Percentiles rank a stretch among this genome's conserved stretches.
Evolutionary conservation across 2,329 filamentous ascomycete species (phyloP).

Genomic region (Fusarium palustre): DNA sequence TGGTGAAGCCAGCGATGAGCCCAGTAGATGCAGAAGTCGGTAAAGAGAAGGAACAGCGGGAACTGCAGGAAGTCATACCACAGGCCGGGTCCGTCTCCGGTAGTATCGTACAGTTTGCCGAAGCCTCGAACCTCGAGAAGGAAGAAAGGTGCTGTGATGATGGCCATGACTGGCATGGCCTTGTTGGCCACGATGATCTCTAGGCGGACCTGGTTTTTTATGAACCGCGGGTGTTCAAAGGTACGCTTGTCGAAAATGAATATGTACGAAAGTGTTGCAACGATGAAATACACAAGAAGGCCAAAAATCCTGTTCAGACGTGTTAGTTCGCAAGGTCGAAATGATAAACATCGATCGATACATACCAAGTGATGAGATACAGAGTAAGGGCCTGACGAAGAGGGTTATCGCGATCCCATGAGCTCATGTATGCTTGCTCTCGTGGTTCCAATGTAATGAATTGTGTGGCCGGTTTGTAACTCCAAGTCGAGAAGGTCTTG

Average conservation of each 20-base stretch:
- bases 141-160: constrained; percentile 85
- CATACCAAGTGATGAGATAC: constrained; percentile 88
- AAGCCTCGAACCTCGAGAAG: constrained; percentile 85
- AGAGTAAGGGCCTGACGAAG: constrained; percentile 79
- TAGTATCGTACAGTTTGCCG: constrained; percentile 87
- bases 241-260: constrained; percentile 94
- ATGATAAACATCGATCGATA: constrained; percentile 19
- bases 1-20: constrained; percentile 90
- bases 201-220: constrained; percentile 89
- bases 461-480: constrained; percentile 78
- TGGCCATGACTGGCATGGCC: constrained; percentile 83
- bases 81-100: constrained; percentile 77
- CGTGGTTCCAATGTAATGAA: constrained; percentile 78
- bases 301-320: constrained; percentile 78
- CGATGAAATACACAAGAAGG: constrained; percentile 83
- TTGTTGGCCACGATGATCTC: constrained; percentile 85
- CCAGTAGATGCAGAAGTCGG: constrained; percentile 91
- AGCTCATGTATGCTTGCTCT: constrained; percentile 82
- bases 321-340: constrained; percentile 6
- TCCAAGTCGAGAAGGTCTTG: constrained; percentile 69
- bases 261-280: constrained; percentile 84
- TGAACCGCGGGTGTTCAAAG: constrained; percentile 90
- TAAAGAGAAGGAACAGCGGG: constrained; percentile 88
- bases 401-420: constrained; percentile 80
- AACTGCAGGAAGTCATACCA: constrained; percentile 88